Base-by-base conservation (phyloP, 345 rosid species). In the Euphorbia tirucalli region DNA sequence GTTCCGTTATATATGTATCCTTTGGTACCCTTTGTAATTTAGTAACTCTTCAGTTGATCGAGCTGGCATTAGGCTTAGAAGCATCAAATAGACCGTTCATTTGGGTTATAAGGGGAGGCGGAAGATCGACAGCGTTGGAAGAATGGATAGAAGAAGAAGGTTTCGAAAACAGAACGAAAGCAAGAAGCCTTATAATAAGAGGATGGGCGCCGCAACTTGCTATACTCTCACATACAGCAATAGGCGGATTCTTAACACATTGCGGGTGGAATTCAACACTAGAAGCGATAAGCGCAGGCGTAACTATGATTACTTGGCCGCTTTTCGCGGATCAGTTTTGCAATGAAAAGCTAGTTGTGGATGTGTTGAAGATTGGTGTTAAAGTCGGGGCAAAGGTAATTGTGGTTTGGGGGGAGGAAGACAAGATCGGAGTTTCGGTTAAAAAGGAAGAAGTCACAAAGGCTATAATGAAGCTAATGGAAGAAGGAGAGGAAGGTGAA, bases 171-270 rank as follows among this genome's bases (percentile, higher is more conserved):
- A 74, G 71, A 30, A 66, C 28, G 0, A 32, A 35, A 18, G 77
- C 16, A 15, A 73, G 76, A 73, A 57, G 71, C 19, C 65, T 73
- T 25, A 4, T 73, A 55, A 44, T 55, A 25, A 9, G 63, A 32
- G 76, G 65, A 11, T 73, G 76, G 76, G 76, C 66, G 21, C 71
- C 76, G 15, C 76, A 73, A 66, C 18, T 65, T 7, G 65, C 14
- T 4, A 57, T 73, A 44, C 44, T 65, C 2, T 57, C 76, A 8
- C 76, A 73, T 39, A 0, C 22, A n/a, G 46, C 76, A 21, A 44
- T 66, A 27, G 76, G 76, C 32, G 70, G 76, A 61, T 57, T 21
- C 50, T 52, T 67, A 66, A 73, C 46, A 27, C 63, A 59, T 14
- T 28, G 63, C 15, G 63, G 63, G 18, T 59, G 63, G 63, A 59